Evolutionary conservation across 768 basidiomycete species (phyloP), one percentile per base, ranked within the genome.

Genomic region (Peribolospora kevripleyi): DNA sequence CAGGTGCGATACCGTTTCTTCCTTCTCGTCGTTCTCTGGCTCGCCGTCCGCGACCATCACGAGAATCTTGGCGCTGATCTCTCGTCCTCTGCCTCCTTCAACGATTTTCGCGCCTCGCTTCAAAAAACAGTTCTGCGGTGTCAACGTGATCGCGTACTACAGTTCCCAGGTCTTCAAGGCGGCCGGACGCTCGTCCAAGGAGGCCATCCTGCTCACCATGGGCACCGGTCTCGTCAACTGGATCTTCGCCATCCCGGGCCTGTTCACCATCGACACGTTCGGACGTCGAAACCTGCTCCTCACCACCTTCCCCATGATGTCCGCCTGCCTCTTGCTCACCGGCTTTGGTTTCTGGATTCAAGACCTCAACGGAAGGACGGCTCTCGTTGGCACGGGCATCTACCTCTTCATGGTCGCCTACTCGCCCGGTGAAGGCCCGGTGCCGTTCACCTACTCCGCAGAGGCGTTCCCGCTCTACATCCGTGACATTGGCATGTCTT

Each of bases 231-330:
- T 54, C n/a, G 54, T 45, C 43, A 45, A 45, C 43, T 45, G 7
- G n/a, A 10, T 50, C 25, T 79, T 79, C 54, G 78, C 78, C 3
- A 74, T 78, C 55, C 79, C 79, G 0, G 79, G 79, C 7, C 71
- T 81, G 40, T 77, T 75, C 55, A 71, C 70, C 62, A 41, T 59
- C 54, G 42, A 50, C 42, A 54, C 79, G 0, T 83, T 76, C 60
- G 84, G 84, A 8, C 74, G 84, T 45, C 77, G 84, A n/a, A 78
- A 77, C 53, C 71, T 86, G 3, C 70, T 85, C 10, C 66, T 85
- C 10, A 76, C 77, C 61, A 83, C 82, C 0, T 85, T 85, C 73
- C 83, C 84, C 0, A 75, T 76, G 57, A 85, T 85, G 84, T 77
- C 80, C 0, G 74, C 76, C 69, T 79, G 77, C 39, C 69, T 84